These are phyloP conservation scores for Manihot esculenta DNA, from an alignment of 441 rosid genomes.

Conservation along the genomic window DNA sequence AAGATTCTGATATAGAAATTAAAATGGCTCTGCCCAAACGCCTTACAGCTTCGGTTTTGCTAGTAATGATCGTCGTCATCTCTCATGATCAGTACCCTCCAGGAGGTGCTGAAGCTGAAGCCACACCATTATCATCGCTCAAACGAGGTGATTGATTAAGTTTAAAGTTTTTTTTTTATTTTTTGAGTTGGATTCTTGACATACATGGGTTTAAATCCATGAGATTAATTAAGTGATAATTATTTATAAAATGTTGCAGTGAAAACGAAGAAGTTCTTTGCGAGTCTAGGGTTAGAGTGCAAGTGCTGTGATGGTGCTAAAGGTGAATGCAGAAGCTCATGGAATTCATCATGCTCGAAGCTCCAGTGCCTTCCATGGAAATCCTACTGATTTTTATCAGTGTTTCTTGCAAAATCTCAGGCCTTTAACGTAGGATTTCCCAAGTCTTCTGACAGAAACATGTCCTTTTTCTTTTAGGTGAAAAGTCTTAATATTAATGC, in stretches of 20 bases:
- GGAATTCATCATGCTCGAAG: constrained; percentile 40
- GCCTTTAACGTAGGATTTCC: too few species aligned
- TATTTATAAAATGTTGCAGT: constrained; percentile 11
- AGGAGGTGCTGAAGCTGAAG: constrained; percentile 17
- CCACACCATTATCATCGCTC: constrained; percentile 6
- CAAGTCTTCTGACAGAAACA: too few species aligned
- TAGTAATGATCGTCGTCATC: constrained; percentile 7
- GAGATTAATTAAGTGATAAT: too few species aligned
- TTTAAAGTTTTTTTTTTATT: too few species aligned
- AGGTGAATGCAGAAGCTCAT: constrained; percentile 35
- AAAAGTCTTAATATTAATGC: too few species aligned
- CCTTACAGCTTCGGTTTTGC: constrained; percentile 5
- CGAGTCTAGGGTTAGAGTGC: constrained; percentile 40
- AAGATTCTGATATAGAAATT: neutral
- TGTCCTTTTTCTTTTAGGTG: too few species aligned
- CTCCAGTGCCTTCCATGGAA: constrained; percentile 48
- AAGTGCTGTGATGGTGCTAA: constrained; percentile 43
- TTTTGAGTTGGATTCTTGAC: too few species aligned
- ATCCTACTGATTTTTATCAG: neutral
- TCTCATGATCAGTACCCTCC: neutral
- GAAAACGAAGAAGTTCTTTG: constrained; percentile 27
- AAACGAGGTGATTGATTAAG: constrained; percentile 12
- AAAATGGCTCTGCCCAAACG: constrained; percentile 15
- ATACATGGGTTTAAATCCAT: neutral
- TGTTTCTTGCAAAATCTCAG: too few species aligned